A percentile compares a stretch with the other conserved stretches of the same genome.
phyloP scores from a whole-genome alignment of 2,329 filamentous ascomycete species.

The Tolypocladium nubicola region DNA sequence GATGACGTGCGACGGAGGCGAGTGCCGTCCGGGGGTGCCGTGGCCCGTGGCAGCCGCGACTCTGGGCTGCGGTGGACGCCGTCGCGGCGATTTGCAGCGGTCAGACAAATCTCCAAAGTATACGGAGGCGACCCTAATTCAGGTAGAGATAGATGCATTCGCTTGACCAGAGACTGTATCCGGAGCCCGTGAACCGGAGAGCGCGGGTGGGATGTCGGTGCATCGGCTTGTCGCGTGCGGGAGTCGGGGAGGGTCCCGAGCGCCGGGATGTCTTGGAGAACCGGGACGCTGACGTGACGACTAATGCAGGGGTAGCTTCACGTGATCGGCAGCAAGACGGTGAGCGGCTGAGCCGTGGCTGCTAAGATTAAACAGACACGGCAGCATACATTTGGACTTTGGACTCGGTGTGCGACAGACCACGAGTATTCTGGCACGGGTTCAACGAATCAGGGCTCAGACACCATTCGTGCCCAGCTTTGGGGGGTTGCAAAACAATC shows the following conservation, averaged over 20 bases:
- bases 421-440: background rate
- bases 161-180: background rate
- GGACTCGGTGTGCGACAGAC: no score
- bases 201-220: background rate
- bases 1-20: background rate
- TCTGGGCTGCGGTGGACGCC: background rate
- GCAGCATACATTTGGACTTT: background rate
- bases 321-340: background rate
- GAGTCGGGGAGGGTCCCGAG: background rate
- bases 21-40: background rate
- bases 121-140: background rate
- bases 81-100: background rate
- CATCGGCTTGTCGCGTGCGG: background rate
- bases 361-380: background rate
- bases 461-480: background rate
- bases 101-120: no score
- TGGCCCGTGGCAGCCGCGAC: background rate
- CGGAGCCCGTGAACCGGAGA: background rate
- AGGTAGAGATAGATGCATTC: background rate
- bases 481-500: background rate
- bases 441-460: background rate
- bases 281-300: background rate
- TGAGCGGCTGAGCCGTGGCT: background rate
- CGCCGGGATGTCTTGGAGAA: background rate
- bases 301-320: background rate